Evolutionary conservation across 805 yeast species (phyloP), one percentile per base, ranked within the genome.

Genomic region (Wickerhamomyces tratensis): DNA sequence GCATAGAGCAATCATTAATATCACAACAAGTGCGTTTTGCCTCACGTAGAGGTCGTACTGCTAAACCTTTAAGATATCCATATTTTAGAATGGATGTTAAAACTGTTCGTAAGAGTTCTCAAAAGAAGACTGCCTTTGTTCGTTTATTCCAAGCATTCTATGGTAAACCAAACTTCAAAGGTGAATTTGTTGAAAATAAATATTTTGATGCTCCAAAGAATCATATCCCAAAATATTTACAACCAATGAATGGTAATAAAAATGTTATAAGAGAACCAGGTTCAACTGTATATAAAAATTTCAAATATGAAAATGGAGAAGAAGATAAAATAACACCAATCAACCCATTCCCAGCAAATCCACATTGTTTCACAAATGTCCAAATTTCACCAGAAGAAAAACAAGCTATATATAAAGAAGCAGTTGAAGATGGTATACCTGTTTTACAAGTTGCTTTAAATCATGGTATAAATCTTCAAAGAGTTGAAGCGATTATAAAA

Each of bases 401-500:
- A 58, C 59, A 63, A 27, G 67, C 72, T 37, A 82, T 93, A 30
- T 71, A 76, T 44, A 64, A 70, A 38, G 87, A 78, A 41, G 67
- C 76, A 42, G 65, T 59, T 14, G 69, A 66, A 36, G 73, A 76
- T 30, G 75, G 77, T 37, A 54, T 72, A 39, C 71, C 82, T 37
- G 64, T 80, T 25, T 91, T 85, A 58, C 82, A 79, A 49, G 79
- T 86, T 38, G 89, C 96, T 10, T 76, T 81, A 48, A 76, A 76
- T 55, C 81, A 79, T 56, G 91, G 94, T 5, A 68, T 91, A 49
- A 84, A 86, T 57, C 76, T 88, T 47, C 85, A 88, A 41, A 77
- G 98, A 60, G 71, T 93, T 20, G 96, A 89, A 57, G 98, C 97
- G n/a, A 71, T 91, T 44, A 65, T 85, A 26, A 78, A 75, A 59